Conservation (phyloP, 495 filamentous ascomycete species). For the Neurospora sp. region DNA sequence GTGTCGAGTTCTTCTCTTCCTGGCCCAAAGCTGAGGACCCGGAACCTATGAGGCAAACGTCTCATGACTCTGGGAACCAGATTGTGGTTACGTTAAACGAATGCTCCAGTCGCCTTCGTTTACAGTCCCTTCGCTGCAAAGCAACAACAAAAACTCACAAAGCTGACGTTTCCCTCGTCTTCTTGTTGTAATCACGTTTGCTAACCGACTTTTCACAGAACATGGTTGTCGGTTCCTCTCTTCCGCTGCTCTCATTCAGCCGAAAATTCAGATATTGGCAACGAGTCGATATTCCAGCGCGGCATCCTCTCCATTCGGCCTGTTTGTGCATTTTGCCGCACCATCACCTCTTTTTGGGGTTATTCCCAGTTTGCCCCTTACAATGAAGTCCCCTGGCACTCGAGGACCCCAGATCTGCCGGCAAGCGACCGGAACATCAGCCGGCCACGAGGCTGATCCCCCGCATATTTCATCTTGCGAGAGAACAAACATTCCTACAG, state of each 20-base stretch:
- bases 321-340: constrained; percentile 16
- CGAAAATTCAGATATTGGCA: background rate
- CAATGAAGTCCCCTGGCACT: background rate
- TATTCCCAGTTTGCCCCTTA: constrained; percentile 2
- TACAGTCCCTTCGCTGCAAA: background rate
- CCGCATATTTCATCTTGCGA: background rate
- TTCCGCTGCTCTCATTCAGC: background rate
- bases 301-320: background rate
- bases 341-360: constrained; percentile 14
- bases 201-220: background rate
- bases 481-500: background rate
- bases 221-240: background rate
- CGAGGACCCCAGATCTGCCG: constrained; percentile 20
- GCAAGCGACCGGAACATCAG: constrained; percentile 16
- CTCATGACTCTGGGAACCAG: background rate
- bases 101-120: background rate
- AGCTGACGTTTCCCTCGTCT: background rate
- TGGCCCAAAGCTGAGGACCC: background rate
- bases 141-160: background rate
- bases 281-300: background rate
- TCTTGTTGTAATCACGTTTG: background rate
- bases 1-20: background rate
- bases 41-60: background rate
- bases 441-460: constrained; percentile 17
- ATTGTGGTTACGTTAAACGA: background rate